phyloP scores from a whole-genome alignment of 768 basidiomycete species.

The Auricularia sp. region DNA sequence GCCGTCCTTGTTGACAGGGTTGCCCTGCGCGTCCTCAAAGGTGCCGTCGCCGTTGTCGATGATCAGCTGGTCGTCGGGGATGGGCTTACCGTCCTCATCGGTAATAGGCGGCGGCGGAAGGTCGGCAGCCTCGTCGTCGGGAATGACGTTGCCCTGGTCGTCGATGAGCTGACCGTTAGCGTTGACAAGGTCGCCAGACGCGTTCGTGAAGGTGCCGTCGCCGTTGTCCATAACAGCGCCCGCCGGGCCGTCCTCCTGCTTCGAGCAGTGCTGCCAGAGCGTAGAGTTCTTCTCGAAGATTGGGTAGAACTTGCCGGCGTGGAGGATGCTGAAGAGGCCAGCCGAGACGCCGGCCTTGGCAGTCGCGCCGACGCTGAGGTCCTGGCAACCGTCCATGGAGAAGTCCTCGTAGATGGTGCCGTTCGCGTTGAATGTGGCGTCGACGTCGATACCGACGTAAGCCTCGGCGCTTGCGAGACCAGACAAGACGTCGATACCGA shows the following conservation, averaged over 20 bases:
- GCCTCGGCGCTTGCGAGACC: neutral
- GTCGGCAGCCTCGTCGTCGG: neutral
- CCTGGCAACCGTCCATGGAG: neutral
- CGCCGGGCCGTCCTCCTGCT: neutral
- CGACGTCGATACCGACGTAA: neutral
- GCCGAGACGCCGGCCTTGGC: neutral
- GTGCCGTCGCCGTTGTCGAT: neutral
- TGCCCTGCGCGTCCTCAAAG: neutral
- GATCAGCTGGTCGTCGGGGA: neutral
- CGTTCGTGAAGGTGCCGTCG: neutral
- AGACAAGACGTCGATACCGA: neutral
- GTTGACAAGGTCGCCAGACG: constrained; percentile 1
- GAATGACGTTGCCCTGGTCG: neutral
- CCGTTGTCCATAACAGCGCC: neutral
- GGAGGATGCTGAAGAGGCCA: neutral
- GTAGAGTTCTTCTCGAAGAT: neutral
- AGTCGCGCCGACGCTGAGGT: neutral
- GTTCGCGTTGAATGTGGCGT: neutral
- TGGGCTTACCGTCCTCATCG: neutral
- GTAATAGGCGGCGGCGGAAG: neutral
- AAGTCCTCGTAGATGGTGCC: neutral
- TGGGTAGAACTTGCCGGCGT: neutral
- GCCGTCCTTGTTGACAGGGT: neutral
- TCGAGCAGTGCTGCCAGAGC: neutral
- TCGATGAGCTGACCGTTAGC: neutral